These are phyloP conservation scores for Pichia exigua DNA, from an alignment of 805 yeast genomes.

Conservation along the genomic window DNA sequence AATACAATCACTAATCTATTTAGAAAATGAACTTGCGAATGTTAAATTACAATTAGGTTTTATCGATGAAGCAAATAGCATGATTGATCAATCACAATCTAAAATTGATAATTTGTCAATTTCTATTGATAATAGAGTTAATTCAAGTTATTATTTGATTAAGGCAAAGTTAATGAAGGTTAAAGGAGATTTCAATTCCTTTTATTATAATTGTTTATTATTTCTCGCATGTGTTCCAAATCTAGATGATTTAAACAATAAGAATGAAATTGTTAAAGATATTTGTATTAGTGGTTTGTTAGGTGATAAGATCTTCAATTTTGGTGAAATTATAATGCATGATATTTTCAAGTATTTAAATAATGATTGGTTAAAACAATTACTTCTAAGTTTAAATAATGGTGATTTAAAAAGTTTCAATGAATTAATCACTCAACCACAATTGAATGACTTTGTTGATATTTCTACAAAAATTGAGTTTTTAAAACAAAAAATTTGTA, in stretches of 20 bases:
- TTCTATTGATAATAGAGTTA: slow-evolving; percentile 53
- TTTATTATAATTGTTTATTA: slow-evolving; percentile 72
- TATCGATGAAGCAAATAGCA: slow-evolving; percentile 53
- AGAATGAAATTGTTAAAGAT: slow-evolving; percentile 50
- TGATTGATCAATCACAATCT: slow-evolving; percentile 53
- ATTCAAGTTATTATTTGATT: slow-evolving; percentile 77
- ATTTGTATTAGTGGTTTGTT: slow-evolving; percentile 78
- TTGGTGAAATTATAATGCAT: slow-evolving; percentile 90
- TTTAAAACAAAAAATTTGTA: slow-evolving; percentile 81
- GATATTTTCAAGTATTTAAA: slow-evolving; percentile 51
- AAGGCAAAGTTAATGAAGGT: slow-evolving; percentile 68
- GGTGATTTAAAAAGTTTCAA: slow-evolving; percentile 72
- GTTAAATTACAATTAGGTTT: slow-evolving; percentile 47
- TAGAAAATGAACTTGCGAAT: slow-evolving; percentile 70
- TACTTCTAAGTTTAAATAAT: slow-evolving; percentile 62
- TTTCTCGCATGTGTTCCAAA: slow-evolving; percentile 68
- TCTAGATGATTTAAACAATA: slow-evolving; percentile 33
- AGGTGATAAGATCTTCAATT: slow-evolving; percentile 89
- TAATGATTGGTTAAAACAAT: slow-evolving; percentile 62
- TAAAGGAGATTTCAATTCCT: slow-evolving; percentile 71
- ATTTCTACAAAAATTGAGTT: slow-evolving; percentile 54
- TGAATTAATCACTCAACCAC: slow-evolving; percentile 18
- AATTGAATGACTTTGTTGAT: slow-evolving; percentile 14
- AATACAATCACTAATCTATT: slow-evolving; percentile 47
- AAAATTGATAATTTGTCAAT: slow-evolving; percentile 48